Evolutionary conservation across 768 basidiomycete species (phyloP).

Genomic region (Suillus brevipes): DNA sequence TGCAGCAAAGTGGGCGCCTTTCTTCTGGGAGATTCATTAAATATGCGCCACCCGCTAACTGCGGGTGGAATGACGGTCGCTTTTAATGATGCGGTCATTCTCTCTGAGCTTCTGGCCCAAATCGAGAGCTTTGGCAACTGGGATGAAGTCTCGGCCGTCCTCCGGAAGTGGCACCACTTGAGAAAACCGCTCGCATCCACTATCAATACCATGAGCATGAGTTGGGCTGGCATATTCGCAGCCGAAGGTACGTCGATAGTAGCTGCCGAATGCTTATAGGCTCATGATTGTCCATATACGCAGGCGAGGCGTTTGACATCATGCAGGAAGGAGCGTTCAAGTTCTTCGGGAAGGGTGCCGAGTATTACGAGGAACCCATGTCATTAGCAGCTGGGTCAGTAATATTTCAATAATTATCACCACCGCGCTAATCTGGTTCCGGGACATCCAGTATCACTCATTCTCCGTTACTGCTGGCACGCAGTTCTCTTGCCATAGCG

Average conservation of each 20-base stretch:
- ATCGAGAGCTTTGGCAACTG: conserved; percentile 44
- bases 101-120: conserved; percentile 56
- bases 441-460: not conserved
- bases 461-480: not conserved
- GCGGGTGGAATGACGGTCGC: conserved; percentile 97
- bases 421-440: not conserved
- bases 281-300: not conserved
- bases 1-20: conserved; percentile 61
- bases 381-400: not conserved
- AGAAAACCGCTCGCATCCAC: conserved; percentile 80
- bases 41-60: conserved; percentile 94
- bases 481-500: not conserved
- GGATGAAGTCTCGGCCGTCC: conserved; percentile 42
- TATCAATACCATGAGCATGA: conserved; percentile 85
- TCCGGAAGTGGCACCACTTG: conserved; percentile 76
- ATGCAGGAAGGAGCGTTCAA: not conserved
- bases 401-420: no score
- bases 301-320: not conserved
- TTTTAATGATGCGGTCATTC: conserved; percentile 72
- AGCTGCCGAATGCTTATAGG: not conserved
- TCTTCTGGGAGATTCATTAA: conserved; percentile 89
- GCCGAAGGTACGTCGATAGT: conserved; percentile 67
- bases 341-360: not conserved
- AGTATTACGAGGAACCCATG: not conserved
- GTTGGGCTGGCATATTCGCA: conserved; percentile 86